These are phyloP conservation scores for Blastobotrys aristatus DNA, from an alignment of 1,139 yeast species.

Conservation along the genomic window DNA sequence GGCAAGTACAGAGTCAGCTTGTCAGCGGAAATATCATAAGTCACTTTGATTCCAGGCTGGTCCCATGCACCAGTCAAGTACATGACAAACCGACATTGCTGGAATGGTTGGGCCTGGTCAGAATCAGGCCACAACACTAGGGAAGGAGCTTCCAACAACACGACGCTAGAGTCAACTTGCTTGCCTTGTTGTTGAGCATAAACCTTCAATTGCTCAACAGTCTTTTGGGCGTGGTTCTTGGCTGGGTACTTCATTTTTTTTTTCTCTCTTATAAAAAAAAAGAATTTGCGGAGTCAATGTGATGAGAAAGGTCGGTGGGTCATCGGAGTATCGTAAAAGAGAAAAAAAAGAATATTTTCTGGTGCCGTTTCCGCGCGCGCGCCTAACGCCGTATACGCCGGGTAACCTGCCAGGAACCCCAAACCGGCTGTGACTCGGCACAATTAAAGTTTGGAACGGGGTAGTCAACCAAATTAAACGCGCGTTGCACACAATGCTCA, in stretches of 20 bases:
- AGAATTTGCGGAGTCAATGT: no score
- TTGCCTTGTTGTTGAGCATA: conserved; percentile 17
- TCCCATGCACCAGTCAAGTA: conserved; percentile 69
- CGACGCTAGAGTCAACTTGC: conserved; percentile 23
- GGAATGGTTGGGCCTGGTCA: conserved; percentile 71
- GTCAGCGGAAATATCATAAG: conserved; percentile 52
- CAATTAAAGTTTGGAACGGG: not conserved
- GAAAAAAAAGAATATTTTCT: not conserved
- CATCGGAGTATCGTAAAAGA: no score
- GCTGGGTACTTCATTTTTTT: conserved; percentile 47
- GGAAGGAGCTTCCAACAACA: conserved; percentile 67
- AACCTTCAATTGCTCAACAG: conserved; percentile 36
- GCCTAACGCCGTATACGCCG: not conserved
- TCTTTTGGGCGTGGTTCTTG: conserved; percentile 47
- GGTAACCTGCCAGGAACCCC: conserved; percentile 10
- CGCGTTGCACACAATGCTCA: not conserved
- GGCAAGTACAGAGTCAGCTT: conserved; percentile 72
- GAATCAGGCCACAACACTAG: conserved; percentile 64
- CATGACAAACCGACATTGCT: conserved; percentile 88
- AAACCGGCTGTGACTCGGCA: not conserved
- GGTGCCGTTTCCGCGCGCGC: not conserved
- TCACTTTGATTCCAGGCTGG: conserved; percentile 69
- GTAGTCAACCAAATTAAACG: conserved; percentile 1
- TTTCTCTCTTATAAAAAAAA: not conserved
- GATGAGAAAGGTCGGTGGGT: no score